phyloP scores from a whole-genome alignment of 352 stramenopile species.

The Phytophthora cactorum region DNA sequence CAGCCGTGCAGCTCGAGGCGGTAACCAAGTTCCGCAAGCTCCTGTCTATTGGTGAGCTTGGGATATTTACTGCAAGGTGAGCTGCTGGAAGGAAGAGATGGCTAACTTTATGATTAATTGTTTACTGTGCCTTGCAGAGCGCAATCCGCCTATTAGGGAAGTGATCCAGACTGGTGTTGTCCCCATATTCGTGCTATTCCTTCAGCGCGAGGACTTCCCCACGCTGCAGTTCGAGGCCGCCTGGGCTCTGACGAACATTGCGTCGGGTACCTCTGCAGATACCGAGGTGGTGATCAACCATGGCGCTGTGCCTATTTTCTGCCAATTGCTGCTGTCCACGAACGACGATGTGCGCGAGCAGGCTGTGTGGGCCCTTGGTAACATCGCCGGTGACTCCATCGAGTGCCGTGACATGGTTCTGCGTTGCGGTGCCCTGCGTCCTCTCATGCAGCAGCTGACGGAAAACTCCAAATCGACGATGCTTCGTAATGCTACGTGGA shows the following conservation, averaged over 20 bases:
- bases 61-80: neutral
- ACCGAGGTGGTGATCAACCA: conserved; percentile 98
- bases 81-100: neutral
- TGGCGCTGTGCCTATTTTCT: conserved; percentile 98
- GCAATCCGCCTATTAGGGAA: conserved; percentile 99
- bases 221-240: conserved; percentile 98
- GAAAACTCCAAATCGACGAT: conserved; percentile 97
- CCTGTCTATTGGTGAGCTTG: conserved; percentile 93
- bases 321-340: conserved; percentile 94
- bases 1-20: conserved; percentile 93
- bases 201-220: conserved; percentile 95
- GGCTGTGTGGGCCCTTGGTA: conserved; percentile 98
- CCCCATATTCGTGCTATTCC: conserved; percentile 98
- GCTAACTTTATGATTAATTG: conserved; percentile 8
- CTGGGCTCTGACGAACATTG: conserved; percentile 99
- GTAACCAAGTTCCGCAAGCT: conserved; percentile 99
- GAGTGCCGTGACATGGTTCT: conserved; percentile 97
- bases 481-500: conserved; percentile 99
- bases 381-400: conserved; percentile 99
- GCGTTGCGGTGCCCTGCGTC: conserved; percentile 91
- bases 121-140: conserved; percentile 72
- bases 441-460: conserved; percentile 95
- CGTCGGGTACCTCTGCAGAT: conserved; percentile 97
- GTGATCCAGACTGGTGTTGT: conserved; percentile 99
- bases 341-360: conserved; percentile 98